Evolutionary conservation across 2,329 filamentous ascomycete species (phyloP).

Genomic region (Diaporthe sp.): DNA sequence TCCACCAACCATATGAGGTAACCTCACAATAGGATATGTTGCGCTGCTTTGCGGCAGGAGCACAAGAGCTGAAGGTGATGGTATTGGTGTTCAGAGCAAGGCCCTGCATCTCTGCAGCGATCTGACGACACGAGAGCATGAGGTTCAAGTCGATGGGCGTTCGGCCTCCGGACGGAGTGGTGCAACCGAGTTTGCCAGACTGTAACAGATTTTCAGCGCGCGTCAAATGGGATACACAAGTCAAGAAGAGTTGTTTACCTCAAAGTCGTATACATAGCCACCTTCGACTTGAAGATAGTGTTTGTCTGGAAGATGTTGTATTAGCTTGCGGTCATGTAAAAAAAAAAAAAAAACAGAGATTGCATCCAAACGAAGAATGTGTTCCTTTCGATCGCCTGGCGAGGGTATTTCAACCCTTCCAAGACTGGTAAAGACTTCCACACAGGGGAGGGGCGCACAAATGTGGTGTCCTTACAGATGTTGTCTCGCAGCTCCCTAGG

Average conservation of each 20-base stretch:
- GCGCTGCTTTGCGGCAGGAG: neutral
- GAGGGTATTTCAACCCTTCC: neutral
- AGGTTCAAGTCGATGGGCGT: neutral
- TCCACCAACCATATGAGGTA: neutral
- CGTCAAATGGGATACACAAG: neutral
- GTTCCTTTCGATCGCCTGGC: neutral
- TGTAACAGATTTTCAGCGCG: neutral
- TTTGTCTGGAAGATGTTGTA: neutral
- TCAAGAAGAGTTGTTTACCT: neutral
- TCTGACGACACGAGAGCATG: constrained; percentile 10
- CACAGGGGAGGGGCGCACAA: neutral
- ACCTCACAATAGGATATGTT: neutral
- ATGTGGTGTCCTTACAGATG: neutral
- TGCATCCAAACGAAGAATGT: neutral
- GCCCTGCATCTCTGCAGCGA: constrained; percentile 12
- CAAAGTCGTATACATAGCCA: neutral
- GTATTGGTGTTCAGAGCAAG: constrained; percentile 4
- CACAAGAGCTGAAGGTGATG: constrained; percentile 8
- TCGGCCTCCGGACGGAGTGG: neutral
- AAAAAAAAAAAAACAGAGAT: neutral
- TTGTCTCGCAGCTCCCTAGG: constrained; percentile 7
- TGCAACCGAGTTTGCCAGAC: constrained; percentile 4
- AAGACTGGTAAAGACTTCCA: neutral
- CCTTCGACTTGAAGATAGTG: constrained; percentile 1
- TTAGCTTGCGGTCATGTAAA: neutral